phyloP scores from a whole-genome alignment of 345 rosid genomes.

The Atalantia buxifolia region DNA sequence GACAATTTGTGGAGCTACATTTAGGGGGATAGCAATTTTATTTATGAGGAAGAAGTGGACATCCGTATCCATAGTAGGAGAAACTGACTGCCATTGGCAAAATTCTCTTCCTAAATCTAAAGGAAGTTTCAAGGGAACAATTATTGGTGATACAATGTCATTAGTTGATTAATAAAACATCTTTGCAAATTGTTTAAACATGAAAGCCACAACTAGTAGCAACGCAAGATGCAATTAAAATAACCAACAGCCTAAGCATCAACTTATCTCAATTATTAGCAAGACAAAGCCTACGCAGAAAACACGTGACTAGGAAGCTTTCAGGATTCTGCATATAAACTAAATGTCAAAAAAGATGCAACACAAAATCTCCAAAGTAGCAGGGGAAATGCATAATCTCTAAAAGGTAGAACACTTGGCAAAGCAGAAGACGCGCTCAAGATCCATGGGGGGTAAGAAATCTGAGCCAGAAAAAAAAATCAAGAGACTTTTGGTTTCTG shows the following conservation, averaged over 20 bases:
- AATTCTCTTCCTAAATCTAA: background rate
- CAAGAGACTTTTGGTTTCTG: too few relatives aligned
- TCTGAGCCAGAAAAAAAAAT: background rate
- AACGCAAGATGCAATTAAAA: background rate
- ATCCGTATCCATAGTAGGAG: background rate
- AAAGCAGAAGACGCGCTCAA: too few relatives aligned
- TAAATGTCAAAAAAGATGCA: too few relatives aligned
- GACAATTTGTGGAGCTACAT: too few relatives aligned
- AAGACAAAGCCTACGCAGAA: background rate
- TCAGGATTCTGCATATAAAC: background rate
- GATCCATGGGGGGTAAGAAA: background rate
- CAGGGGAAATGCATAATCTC: background rate
- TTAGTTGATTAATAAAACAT: background rate
- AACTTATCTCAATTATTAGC: too few relatives aligned
- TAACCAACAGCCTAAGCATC: background rate
- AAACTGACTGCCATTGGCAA: background rate
- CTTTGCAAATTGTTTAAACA: background rate
- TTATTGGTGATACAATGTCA: background rate
- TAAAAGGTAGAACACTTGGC: background rate
- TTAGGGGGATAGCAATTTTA: too few relatives aligned
- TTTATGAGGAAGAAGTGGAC: too few relatives aligned
- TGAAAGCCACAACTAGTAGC: background rate
- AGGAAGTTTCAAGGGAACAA: background rate
- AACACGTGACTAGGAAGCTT: background rate
- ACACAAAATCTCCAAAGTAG: background rate